Conservation (phyloP, 441 rosid species). For the Erysimum pusillum region DNA sequence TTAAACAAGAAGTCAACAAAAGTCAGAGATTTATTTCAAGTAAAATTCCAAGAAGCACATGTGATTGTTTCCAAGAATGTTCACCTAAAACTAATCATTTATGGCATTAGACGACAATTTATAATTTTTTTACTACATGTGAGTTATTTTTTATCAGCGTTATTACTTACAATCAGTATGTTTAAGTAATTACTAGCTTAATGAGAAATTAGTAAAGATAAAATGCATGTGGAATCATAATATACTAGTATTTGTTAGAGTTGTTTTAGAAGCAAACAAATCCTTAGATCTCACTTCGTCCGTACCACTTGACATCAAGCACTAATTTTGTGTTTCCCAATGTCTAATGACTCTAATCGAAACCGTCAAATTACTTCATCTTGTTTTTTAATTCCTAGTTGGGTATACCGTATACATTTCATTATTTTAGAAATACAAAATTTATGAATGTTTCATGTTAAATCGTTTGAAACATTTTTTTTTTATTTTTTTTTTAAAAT, state of each 20-base stretch:
- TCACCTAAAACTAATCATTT: conserved; percentile 33
- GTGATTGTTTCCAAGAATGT: conserved; percentile 48
- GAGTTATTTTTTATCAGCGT: conserved; percentile 5
- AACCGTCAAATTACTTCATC: conserved; percentile 26
- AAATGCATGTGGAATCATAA: conserved; percentile 35
- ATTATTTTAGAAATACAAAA: neutral
- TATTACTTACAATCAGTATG: neutral
- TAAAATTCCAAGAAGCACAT: conserved; percentile 36
- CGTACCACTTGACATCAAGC: conserved; percentile 48
- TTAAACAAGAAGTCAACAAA: conserved; percentile 32
- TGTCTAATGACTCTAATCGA: conserved; percentile 18
- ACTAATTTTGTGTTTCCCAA: conserved; percentile 22
- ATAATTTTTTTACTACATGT: conserved; percentile 1
- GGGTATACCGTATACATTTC: conserved; percentile 1
- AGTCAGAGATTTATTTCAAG: conserved; percentile 29
- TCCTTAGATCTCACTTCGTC: conserved; percentile 40
- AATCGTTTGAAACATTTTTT: neutral
- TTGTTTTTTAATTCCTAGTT: conserved; percentile 17
- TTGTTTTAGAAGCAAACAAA: conserved; percentile 38
- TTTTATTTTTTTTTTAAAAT: neutral
- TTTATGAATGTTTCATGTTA: neutral
- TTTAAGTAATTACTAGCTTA: neutral
- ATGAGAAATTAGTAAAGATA: conserved; percentile 5
- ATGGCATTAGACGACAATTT: conserved; percentile 37
- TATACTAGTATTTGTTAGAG: conserved; percentile 9